Conservation (phyloP, 2,329 filamentous ascomycete species). For the Trichoderma asperellum region DNA sequence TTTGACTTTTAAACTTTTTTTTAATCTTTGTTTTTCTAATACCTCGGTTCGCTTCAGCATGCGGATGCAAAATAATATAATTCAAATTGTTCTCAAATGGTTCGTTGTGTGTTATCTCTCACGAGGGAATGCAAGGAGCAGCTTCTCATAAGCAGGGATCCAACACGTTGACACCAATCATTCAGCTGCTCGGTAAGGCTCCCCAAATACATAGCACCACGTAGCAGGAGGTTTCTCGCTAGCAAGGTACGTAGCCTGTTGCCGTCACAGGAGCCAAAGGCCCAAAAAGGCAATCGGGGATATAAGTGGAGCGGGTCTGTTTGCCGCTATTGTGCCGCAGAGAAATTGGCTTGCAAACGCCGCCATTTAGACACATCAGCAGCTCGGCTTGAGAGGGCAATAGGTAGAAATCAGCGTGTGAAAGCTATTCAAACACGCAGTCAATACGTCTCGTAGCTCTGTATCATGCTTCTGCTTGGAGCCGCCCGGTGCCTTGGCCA, state of each 20-base stretch:
- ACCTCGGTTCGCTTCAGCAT: neutral
- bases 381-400: neutral
- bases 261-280: neutral
- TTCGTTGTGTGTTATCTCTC: neutral
- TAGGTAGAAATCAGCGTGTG: neutral
- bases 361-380: neutral
- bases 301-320: neutral
- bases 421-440: neutral
- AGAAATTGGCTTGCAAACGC: neutral
- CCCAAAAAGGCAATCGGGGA: constrained; percentile 21
- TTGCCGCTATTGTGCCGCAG: constrained; percentile 18
- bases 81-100: neutral
- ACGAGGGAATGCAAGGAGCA: neutral
- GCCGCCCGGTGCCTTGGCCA: neutral
- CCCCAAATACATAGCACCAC: neutral
- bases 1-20: neutral
- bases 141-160: neutral
- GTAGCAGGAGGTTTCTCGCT: neutral
- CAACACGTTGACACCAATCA: neutral
- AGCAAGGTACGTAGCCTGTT: constrained; percentile 2
- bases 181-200: neutral
- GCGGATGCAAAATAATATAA: neutral
- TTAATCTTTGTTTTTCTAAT: neutral
- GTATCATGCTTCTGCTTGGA: neutral
- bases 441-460: neutral